Percentiles rank a stretch among this genome's conserved stretches.
phyloP scores from a whole-genome alignment of 139 green algal species.

The Chlamydomonas incerta region DNA sequence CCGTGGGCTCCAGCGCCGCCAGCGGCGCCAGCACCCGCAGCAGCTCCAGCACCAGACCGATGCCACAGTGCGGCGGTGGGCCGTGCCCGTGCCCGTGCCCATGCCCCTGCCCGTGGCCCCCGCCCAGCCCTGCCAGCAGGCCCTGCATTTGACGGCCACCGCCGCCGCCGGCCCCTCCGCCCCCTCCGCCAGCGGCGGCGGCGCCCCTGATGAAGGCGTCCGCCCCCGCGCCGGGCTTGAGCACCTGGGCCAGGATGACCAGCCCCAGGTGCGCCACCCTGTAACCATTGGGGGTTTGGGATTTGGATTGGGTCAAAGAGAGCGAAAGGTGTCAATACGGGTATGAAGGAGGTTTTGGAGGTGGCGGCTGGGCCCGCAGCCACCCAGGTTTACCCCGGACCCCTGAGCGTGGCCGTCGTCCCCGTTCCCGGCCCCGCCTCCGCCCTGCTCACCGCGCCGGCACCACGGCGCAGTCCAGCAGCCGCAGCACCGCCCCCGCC shows the following conservation, averaged over 20 bases:
- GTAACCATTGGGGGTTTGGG: no score
- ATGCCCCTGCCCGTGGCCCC: no score
- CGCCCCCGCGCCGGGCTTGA: not conserved
- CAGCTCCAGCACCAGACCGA: slow-evolving; percentile 14
- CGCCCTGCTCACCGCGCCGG: slow-evolving; percentile 4
- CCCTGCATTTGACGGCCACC: no score
- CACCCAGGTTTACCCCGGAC: no score
- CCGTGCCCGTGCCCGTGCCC: no score
- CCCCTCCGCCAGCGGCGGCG: not conserved
- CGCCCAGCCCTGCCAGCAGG: not conserved
- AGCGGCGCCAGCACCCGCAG: slow-evolving; percentile 28
- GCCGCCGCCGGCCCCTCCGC: not conserved
- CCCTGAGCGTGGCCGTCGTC: no score
- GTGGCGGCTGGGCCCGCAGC: no score
- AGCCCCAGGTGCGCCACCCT: slow-evolving; percentile 15
- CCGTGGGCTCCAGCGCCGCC: not conserved
- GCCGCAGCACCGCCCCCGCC: not conserved
- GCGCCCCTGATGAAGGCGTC: slow-evolving; percentile 7
- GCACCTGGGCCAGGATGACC: not conserved
- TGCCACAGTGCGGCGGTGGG: not conserved
- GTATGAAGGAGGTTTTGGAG: no score
- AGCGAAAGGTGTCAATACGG: no score
- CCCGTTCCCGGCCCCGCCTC: no score
- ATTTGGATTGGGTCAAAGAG: no score
- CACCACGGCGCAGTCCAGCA: slow-evolving; percentile 14